Evolutionary conservation across 2,329 filamentous ascomycete genomes (phyloP).

Genomic region (Nemania sp.): DNA sequence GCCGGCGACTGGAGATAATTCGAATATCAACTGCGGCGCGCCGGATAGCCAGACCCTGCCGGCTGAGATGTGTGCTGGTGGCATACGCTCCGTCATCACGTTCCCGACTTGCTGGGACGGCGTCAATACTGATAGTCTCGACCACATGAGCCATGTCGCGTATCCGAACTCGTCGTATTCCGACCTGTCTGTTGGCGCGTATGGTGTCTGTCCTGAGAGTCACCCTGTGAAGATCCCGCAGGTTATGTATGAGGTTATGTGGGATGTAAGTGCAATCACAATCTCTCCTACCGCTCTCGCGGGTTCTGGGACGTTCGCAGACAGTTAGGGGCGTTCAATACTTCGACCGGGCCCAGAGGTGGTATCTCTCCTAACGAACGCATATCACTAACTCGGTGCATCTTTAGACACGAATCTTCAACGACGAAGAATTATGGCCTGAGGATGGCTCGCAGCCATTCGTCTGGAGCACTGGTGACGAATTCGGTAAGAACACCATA

Average conservation of each 20-base stretch:
- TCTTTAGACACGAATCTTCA: conserved; percentile 32
- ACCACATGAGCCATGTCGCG: conserved; percentile 55
- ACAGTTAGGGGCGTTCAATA: neutral
- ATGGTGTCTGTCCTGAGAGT: conserved; percentile 50
- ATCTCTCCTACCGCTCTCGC: neutral
- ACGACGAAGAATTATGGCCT: conserved; percentile 31
- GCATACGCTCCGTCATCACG: conserved; percentile 54
- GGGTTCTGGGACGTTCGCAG: neutral
- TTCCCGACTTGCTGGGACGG: conserved; percentile 62
- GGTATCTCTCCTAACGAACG: neutral
- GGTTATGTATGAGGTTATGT: conserved; percentile 59
- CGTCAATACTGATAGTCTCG: conserved; percentile 48
- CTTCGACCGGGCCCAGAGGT: neutral
- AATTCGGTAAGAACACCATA: too few species aligned
- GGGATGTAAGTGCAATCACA: conserved; percentile 41
- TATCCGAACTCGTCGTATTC: conserved; percentile 46
- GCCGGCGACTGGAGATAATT: conserved; percentile 31
- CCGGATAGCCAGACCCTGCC: conserved; percentile 54
- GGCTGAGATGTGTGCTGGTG: conserved; percentile 51
- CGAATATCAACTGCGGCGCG: conserved; percentile 40
- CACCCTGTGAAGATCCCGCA: conserved; percentile 60
- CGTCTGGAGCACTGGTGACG: conserved; percentile 36
- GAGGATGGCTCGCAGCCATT: conserved; percentile 40
- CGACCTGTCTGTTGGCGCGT: conserved; percentile 37
- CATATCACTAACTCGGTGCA: conserved; percentile 1